Percentiles rank a stretch among this genome's conserved stretches.
Evolutionary conservation across 148 eudicot genomes (phyloP).

Genomic region (Drosera capensis): DNA sequence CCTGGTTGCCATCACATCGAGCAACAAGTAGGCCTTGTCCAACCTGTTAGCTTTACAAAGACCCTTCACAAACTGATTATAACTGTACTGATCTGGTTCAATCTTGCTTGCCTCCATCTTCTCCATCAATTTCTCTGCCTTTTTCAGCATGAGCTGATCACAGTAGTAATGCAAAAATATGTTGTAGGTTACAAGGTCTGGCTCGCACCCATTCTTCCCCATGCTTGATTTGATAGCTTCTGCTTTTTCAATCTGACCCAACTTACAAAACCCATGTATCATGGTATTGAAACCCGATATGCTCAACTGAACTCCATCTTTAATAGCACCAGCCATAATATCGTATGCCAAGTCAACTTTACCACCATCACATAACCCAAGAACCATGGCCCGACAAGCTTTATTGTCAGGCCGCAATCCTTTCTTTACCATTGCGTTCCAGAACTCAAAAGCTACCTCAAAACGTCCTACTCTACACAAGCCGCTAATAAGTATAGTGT

Average conservation of each 20-base stretch:
- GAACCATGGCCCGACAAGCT: constrained; percentile 71
- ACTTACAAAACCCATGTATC: constrained; percentile 70
- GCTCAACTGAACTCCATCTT: constrained; percentile 29
- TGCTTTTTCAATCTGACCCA: constrained; percentile 65
- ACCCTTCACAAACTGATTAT: constrained; percentile 83
- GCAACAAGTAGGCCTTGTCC: constrained; percentile 62
- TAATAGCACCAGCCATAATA: constrained; percentile 54
- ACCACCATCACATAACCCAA: constrained; percentile 62
- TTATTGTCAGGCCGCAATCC: constrained; percentile 44
- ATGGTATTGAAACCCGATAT: constrained; percentile 56
- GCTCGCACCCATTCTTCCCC: constrained; percentile 65
- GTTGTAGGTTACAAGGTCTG: constrained; percentile 76
- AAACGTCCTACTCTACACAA: constrained; percentile 43
- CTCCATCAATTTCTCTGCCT: constrained; percentile 67
- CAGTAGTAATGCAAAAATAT: constrained; percentile 69
- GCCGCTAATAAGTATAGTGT: constrained; percentile 63
- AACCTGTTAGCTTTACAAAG: constrained; percentile 71
- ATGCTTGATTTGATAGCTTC: constrained; percentile 53
- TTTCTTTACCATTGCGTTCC: constrained; percentile 52
- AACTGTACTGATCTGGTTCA: constrained; percentile 66
- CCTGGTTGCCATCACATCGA: constrained; percentile 62
- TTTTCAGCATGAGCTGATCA: constrained; percentile 53
- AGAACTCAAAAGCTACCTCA: constrained; percentile 49
- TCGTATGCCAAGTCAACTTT: constrained; percentile 93
- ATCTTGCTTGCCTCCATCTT: constrained; percentile 51